Base-by-base conservation (phyloP, 1,284 basidiomycete species). In the Pseudozyma tsukubaensis region DNA sequence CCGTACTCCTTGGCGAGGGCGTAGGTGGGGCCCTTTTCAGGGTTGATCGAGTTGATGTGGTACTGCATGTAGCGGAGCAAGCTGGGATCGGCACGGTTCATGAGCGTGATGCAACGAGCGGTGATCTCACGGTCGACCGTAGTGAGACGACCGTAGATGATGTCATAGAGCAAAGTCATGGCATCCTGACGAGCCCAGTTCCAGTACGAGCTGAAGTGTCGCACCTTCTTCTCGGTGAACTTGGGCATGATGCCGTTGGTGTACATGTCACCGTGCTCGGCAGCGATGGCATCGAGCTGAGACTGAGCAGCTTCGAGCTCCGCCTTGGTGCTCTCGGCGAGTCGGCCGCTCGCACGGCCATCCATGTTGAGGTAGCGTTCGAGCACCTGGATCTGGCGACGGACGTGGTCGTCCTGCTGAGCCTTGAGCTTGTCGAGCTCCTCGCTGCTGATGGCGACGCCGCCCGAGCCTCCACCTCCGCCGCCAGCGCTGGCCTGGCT, bases 161-260 rank as follows among this genome's bases (percentile, higher is more conserved):
- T 73, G 65, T 76, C 73, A 86, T 95, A 97, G 87, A 92, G 98
- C 92, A 98, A 94, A 67, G 93, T 88, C 43, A 98, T 88, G 29
- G 94, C 93, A 74, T 96, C 94, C 86, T 97, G 94, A 76, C 96
- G 91, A 54, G 93, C 94, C 97, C 96, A 99, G 86, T 99, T 99
- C 96, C 96, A 99, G 12, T 92, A 94, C 11, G 94, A 97, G 85
- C 97, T 94, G 87, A 99, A 99, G 84, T 92, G 93, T 53, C 97
- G 92, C 18, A 95, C 96, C 86, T 99, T 99, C 84, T 96, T 88
- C 3, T 93, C 91, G 81, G 95, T 93, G 86, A 99, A 99, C 63
- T 89, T 88, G 16, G 96, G 95, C 84, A 94, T 90, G 76, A 99
- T 97, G 49, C 96, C 96, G 62, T 97, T 92, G 72, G 97, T 88